phyloP scores from a whole-genome alignment of 768 basidiomycete species.

The Coprinopsis cinerea region DNA sequence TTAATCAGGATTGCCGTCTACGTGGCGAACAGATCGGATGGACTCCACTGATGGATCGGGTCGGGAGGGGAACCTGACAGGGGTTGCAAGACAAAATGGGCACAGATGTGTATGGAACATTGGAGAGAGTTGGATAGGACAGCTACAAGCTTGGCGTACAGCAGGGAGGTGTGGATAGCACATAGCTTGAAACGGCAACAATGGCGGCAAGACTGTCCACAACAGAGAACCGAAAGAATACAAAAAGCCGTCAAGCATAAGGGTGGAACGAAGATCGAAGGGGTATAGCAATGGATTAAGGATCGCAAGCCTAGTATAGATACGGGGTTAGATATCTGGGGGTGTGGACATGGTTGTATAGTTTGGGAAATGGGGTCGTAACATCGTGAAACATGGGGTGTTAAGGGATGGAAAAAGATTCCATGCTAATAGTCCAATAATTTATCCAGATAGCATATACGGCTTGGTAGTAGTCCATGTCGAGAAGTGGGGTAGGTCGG shows the following conservation, averaged over 20 bases:
- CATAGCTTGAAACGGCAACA: too few relatives aligned
- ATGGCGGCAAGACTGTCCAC: too few relatives aligned
- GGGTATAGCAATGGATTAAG: neutral
- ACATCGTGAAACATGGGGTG: neutral
- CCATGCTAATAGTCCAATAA: conserved; percentile 1
- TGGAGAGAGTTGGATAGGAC: too few relatives aligned
- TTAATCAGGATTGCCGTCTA: too few relatives aligned
- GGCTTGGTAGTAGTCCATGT: neutral
- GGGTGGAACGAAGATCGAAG: neutral
- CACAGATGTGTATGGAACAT: too few relatives aligned
- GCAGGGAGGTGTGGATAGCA: too few relatives aligned
- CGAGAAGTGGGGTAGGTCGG: neutral
- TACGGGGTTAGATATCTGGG: neutral
- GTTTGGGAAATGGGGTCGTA: conserved; percentile 1
- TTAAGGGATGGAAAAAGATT: neutral
- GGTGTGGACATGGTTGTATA: neutral
- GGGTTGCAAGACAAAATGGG: too few relatives aligned
- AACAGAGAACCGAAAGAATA: conserved; percentile 12
- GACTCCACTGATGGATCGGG: too few relatives aligned
- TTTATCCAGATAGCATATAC: neutral
- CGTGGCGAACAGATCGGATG: too few relatives aligned
- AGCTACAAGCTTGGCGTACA: too few relatives aligned
- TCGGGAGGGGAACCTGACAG: too few relatives aligned
- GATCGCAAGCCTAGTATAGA: neutral
- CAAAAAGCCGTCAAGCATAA: too few relatives aligned